Base-by-base conservation (phyloP, 2,329 filamentous ascomycete species). In the Paraphaeosphaeria minitans region DNA sequence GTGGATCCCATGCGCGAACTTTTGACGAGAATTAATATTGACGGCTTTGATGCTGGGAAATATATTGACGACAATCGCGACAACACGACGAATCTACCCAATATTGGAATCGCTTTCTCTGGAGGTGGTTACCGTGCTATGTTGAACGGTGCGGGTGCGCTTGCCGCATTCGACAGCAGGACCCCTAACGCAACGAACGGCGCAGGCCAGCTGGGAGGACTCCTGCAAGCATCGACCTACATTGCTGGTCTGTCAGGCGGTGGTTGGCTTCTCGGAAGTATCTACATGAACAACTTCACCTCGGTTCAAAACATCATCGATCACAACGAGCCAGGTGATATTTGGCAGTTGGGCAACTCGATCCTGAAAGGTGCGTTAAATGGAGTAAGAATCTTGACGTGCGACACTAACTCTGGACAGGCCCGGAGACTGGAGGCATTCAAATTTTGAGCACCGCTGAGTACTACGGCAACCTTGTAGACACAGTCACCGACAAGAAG, bases 51-150 rank as follows among this genome's bases (percentile, higher is more conserved):
- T 76, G 89, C 87, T n/a, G 81, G 81, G 1, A 73, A 78, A 1
- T 98, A 95, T 73, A 87, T 98, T 67, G 82, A 88, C 55, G 79
- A 78, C 1, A 75, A 86, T 59, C 77, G 78, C 29, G 78, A 79
- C 60, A 89, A 90, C 74, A 79, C 79, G 0, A 82, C 82, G 16
- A 80, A 82, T 1, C 68, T 89, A 27, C 88, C 88, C 0, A 90
- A 88, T 65, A 87, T 96, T 61, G 92, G 83, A 16, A 85, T 96
- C 62, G 91, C 92, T 12, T 81, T 90, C 46, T 95, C 91, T 0
- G 92, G 92, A 13, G 93, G 93, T 72, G 93, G 93, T 37, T 96
- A 95, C 74, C 84, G 93, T 57, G 92, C 93, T n/a, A 82, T 96
- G 79, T 81, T 93, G 80, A 94, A 90, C 71, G 92, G 91, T 39